Base-by-base conservation (phyloP, 805 yeast species). In the Starmerella cellae region DNA sequence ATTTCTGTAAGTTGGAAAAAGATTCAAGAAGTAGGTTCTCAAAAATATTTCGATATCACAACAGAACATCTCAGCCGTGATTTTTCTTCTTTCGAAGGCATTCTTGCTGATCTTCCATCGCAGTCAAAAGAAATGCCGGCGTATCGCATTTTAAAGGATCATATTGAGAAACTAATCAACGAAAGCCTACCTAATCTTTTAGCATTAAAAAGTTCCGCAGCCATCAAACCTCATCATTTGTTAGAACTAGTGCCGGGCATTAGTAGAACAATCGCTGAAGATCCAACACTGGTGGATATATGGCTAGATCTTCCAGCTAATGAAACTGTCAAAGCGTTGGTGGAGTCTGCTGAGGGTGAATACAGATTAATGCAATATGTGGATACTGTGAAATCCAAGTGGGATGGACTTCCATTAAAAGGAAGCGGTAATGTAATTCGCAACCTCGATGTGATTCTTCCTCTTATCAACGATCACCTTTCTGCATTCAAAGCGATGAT, bases 261-360 rank as follows among this genome's bases (percentile, higher is more conserved):
- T 11, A 30, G 29, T 11, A 5, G 17, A n/a, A 10, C 20, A 10
- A 4, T 18, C 6, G 17, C 20, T 4, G 41, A 27, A 5, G 24
- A 60, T 0, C 49, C 78, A 42, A 62, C 69, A 0, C 58, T 83
- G 2, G 76, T 76, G 1, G 72, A 78, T 47, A 70, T 87, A 2
- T 69, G 88, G 73, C 19, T 35, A 11, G 6, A 17, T 5, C 67
- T 67, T 29, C 57, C 84, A 35, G 62, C 76, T 32, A 56, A 80
- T 14, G 21, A 46, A 0, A 45, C 61, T 0, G 61, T 87, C 5
- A 68, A 67, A 31, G 59, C 69, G 0, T 58, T 79, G 0, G 51
- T 82, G 2, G 65, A 66, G 1, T 72, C 70, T 44, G 95, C 96
- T 0, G 73, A 72, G 45, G 79, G 82, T 2, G 96, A 88, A 55